Evolutionary conservation across 2,329 filamentous ascomycete species (phyloP), one percentile per base, ranked within the genome.

Genomic region (Chaetomium globosum): DNA sequence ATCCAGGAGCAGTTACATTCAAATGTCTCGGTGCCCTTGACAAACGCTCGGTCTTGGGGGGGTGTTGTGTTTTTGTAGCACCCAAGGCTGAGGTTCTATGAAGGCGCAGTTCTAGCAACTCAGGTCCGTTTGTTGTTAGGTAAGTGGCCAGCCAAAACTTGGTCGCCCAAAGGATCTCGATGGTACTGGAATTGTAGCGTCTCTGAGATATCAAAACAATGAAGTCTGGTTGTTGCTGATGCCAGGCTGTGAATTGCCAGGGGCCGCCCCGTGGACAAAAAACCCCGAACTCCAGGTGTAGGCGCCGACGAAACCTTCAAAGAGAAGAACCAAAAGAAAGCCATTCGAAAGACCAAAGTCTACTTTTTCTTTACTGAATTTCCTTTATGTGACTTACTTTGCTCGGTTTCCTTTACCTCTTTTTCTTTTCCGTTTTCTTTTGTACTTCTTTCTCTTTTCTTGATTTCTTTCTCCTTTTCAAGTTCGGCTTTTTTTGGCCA

Each of bases 1-100:
- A 21, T 46, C 21, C 12, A 49, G 58, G 51, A 49, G 13, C 63
- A 59, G 65, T 68, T 67, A 68, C 64, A 63, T 63, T 63, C 64
- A 31, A 33, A 23, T 59, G 54, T 46, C 9, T 48, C 46, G 19
- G 19, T 23, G 19, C 46, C 46, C n/a, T 12, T 4, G 16, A 23
- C 3, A n/a, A 43, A n/a, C 46, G 10, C 21, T 48, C n/a, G 8
- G 21, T 1, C 8, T 23, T 12, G 19, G 5, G 16, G 16, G 39
- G 19, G 19, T 43, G 1, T 7, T 19, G 39, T 43, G 16, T 5
- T n/a, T 43, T 43, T 43, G 39, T 19, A 43, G 39, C 39, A 43
- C 7, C 39, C 39, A 19, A 7, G 39, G 39, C 16, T n/a, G 39
- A 7, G 39, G 39, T 43, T 43, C 16, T 43, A 43, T 39, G 39